Evolutionary conservation across 306 rosid genomes (phyloP), one percentile per base, ranked within the genome.

Genomic region (Pyrus bretschneideri): DNA sequence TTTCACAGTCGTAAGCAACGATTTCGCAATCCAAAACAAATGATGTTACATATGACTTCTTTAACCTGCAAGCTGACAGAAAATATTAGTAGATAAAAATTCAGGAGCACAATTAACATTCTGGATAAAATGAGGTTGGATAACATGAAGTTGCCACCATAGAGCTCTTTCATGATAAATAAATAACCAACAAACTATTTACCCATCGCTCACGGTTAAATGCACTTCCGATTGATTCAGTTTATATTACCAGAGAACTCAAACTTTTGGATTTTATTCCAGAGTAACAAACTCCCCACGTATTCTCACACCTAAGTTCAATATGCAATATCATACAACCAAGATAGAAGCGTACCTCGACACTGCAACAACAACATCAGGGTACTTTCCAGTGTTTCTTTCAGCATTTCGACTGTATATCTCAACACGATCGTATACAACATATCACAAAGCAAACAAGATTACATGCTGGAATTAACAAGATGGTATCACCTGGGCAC

Each of bases 341-440:
- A 74, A 30, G 31, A 55, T 38, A 76, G 22, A 60, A 67, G 58
- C 78, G 31, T 70, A 95, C 99, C 97, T 90, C 64, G 97, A 83
- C 77, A 90, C 82, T 59, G 92, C 85, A 63, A 82, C 83, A 57
- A 84, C 88, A 84, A 95, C 96, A 76, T 95, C 99, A 79, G 97
- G 99, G 70, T 80, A 92, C 82, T 95, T 95, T 75, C 89, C 97
- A 57, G 97, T 95, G 81, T 88, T 95, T 78, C 97, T 82, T 72
- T 95, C 99, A 55, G 93, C 96, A 85, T 95, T 87, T 89, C 99
- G 88, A 82, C 99, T 95, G 81, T 92, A 92, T 75, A 95, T 78
- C 88, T 95, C 99, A 78, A 95, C 78, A 71, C 70, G 82, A 81
- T 23, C 29, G 66, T 63, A 71, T 79, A 80, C 17, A 49, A 46